Percentiles rank a stretch among this genome's conserved stretches.
Conservation (phyloP, 163 green algal genomes). For the Prototheca wickerhamii region DNA sequence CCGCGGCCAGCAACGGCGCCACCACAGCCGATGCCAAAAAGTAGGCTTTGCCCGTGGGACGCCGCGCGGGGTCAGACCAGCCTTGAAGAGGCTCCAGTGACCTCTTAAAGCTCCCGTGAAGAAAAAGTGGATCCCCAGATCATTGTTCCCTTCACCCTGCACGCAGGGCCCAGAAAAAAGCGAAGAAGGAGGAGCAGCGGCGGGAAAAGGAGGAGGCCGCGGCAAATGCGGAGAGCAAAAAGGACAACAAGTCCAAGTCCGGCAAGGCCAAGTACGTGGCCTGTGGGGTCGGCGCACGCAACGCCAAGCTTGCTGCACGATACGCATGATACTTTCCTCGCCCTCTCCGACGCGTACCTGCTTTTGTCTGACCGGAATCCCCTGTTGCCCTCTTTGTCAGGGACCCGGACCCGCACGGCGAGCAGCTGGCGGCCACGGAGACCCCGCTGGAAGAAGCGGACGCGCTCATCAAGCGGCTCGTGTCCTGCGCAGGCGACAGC, state of each 20-base stretch:
- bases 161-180: slow-evolving; percentile 37
- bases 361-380: too few species aligned
- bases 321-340: too few species aligned
- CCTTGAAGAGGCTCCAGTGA: too few species aligned
- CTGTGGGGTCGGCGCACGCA: neutral
- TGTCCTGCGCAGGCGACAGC: slow-evolving; percentile 28
- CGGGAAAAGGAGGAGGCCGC: slow-evolving; percentile 34
- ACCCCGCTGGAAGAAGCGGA: slow-evolving; percentile 70
- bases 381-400: neutral
- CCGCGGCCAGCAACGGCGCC: slow-evolving; percentile 32
- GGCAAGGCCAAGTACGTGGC: slow-evolving; percentile 12
- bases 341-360: too few species aligned
- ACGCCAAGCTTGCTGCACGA: neutral
- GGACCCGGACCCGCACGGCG: slow-evolving; percentile 67
- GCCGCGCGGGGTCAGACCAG: too few species aligned
- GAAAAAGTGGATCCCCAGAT: too few species aligned
- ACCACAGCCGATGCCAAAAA: slow-evolving; percentile 9
- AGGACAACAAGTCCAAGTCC: slow-evolving; percentile 20
- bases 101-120: too few species aligned
- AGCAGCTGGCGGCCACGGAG: slow-evolving; percentile 45
- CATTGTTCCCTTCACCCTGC: neutral
- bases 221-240: slow-evolving; percentile 30
- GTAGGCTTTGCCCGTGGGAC: neutral
- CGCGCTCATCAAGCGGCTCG: slow-evolving; percentile 64
- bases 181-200: slow-evolving; percentile 37